phyloP scores from a whole-genome alignment of 306 rosid genomes.

The Quercus suber region DNA sequence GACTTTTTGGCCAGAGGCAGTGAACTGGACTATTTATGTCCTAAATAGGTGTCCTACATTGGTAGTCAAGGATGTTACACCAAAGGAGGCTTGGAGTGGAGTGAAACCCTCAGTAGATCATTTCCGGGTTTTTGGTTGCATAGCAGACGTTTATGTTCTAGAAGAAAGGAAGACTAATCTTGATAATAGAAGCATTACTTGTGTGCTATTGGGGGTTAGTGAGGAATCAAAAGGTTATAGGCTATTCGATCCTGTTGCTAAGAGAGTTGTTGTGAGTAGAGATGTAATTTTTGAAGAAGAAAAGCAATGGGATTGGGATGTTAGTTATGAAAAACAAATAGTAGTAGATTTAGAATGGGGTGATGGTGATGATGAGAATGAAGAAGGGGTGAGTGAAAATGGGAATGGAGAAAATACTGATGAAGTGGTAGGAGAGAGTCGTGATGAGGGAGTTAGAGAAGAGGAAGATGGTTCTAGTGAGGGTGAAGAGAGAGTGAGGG shows the following conservation, averaged over 20 bases:
- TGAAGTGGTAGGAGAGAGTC: constrained; percentile 12
- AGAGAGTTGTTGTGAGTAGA: constrained; percentile 11
- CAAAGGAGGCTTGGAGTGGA: constrained; percentile 9
- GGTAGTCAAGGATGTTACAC: background rate
- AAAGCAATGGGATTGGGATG: background rate
- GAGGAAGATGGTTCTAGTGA: constrained; percentile 5
- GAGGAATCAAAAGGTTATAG: constrained; percentile 17
- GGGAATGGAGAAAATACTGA: constrained; percentile 1
- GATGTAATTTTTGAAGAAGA: constrained; percentile 25
- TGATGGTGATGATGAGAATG: background rate
- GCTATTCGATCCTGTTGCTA: background rate
- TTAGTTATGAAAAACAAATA: constrained; percentile 2
- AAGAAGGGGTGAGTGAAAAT: constrained; percentile 7
- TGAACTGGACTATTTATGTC: constrained; percentile 2
- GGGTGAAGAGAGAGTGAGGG: constrained; percentile 12
- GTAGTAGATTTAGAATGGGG: constrained; percentile 11
- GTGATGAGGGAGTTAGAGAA: constrained; percentile 10
- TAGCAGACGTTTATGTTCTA: constrained; percentile 7
- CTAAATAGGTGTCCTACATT: constrained; percentile 12
- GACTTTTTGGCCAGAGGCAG: constrained; percentile 11
- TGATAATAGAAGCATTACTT: background rate
- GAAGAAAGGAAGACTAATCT: background rate
- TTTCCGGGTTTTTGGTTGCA: background rate
- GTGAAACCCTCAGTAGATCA: background rate
- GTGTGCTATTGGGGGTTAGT: constrained; percentile 6